Evolutionary conservation across 768 basidiomycete species (phyloP).

Genomic region (Gymnopilus junonius): DNA sequence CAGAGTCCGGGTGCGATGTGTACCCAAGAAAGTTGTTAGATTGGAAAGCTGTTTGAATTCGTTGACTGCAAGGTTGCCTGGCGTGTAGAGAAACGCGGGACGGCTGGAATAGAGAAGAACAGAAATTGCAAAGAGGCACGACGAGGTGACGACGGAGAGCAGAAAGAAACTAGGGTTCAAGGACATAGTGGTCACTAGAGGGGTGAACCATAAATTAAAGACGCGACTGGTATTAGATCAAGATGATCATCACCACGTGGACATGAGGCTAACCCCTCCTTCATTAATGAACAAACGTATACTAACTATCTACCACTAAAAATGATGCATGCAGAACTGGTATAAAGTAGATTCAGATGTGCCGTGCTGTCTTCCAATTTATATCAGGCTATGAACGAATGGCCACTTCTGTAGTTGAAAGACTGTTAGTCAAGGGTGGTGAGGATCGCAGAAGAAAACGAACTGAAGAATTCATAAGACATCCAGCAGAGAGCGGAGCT

Average conservation of each 20-base stretch:
- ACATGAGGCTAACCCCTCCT: conserved; percentile 1
- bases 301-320: conserved; percentile 22
- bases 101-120: conserved; percentile 12
- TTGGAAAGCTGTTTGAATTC: neutral
- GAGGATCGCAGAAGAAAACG: conserved; percentile 31
- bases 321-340: conserved; percentile 7
- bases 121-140: conserved; percentile 18
- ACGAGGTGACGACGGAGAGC: conserved; percentile 13
- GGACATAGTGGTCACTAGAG: neutral
- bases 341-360: conserved; percentile 14
- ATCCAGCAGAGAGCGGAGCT: conserved; percentile 98
- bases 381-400: conserved; percentile 53
- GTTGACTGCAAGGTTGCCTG: neutral
- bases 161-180: conserved; percentile 10
- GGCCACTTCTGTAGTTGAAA: conserved; percentile 54
- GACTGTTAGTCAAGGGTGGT: conserved; percentile 10
- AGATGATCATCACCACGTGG: too few species aligned
- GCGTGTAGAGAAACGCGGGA: neutral
- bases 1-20: conserved; percentile 4
- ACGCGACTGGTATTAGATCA: neutral
- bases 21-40: conserved; percentile 6
- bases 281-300: conserved; percentile 8
- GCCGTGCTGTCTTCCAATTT: conserved; percentile 20
- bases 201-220: neutral
- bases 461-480: conserved; percentile 98